Evolutionary conservation across 768 basidiomycete species (phyloP).

Genomic region (Amanita molliuscula): DNA sequence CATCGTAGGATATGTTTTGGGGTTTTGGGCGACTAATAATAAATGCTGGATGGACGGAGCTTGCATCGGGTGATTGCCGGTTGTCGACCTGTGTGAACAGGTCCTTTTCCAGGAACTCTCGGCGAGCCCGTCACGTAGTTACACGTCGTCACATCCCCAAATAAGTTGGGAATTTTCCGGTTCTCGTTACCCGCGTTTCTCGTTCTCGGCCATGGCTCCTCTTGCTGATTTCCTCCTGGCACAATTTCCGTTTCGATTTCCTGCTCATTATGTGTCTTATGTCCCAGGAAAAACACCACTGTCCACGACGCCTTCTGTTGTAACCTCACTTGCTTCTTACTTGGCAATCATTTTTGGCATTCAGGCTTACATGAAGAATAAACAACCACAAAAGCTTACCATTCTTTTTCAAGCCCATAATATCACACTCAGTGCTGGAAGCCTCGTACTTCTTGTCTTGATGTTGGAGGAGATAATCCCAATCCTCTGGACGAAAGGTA

Average conservation of each 20-base stretch:
- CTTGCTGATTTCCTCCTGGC: constrained; percentile 66
- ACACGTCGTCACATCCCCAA: not conserved
- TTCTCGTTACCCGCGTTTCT: constrained; percentile 1
- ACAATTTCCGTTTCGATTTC: constrained; percentile 46
- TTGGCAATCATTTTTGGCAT: constrained; percentile 83
- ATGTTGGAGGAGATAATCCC: constrained; percentile 91
- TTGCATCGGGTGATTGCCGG: not conserved
- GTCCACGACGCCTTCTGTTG: constrained; percentile 70
- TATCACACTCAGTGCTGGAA: constrained; percentile 75
- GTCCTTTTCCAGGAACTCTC: no score
- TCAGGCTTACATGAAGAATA: constrained; percentile 74
- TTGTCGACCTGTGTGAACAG: constrained; percentile 11
- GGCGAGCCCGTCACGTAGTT: not conserved
- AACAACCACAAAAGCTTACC: constrained; percentile 65
- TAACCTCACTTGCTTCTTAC: constrained; percentile 64
- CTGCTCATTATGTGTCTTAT: constrained; percentile 50
- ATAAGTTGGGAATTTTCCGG: constrained; percentile 1
- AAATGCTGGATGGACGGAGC: not conserved
- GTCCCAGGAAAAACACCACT: constrained; percentile 70
- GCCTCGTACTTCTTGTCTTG: constrained; percentile 72
- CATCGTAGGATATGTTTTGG: constrained; percentile 1
- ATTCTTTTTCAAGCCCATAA: constrained; percentile 87
- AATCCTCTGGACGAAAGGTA: constrained; percentile 57
- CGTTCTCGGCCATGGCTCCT: constrained; percentile 42
- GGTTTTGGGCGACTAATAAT: not conserved